Evolutionary conservation across 2,329 filamentous ascomycete species (phyloP), one percentile per base, ranked within the genome.

Genomic region (Aspergillus cejpii): DNA sequence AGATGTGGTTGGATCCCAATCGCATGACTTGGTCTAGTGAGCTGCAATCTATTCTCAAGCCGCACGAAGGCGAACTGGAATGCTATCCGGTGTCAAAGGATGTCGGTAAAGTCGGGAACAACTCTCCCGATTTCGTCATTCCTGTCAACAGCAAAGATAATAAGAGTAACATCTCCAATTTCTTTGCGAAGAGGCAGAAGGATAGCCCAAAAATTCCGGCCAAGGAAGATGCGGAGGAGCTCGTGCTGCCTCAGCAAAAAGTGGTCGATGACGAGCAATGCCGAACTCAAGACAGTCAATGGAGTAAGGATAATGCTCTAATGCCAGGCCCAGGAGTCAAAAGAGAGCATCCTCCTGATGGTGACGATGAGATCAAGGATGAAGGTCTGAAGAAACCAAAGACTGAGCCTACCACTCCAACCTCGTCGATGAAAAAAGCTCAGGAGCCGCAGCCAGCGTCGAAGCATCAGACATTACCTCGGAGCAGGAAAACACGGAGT

Each of bases 21-120:
- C 76, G 78, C 14, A 72, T 75, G 17, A 80, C 82, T 47, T 97
- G 92, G 91, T 83, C 79, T 2, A 75, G 74, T 41, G 85, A 92
- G 44, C 71, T 97, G 21, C 89, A 96, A 62, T 73, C 73, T 0
- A 69, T 94, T 1, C 71, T 97, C n/a, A 84, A 79, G 59, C 90
- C 92, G 0, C 95, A 81, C 53, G 68, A 79, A 4, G 87, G 86
- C 3, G 83, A 87, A 43, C 71, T 98, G 6, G 87, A 94, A 43
- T 82, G 86, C 42, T 96, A 95, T 61, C 82, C 85, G 0, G 92
- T 98, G 2, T 81, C 77, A 56, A 86, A 87, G 62, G 90, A 92
- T 3, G 91, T 97, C 0, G 90, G 90, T 0, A 97, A 95, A 68
- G 90, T 95, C 0, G 90, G 91, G 5, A 95, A 94, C 56, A 86